A percentile compares a stretch with the other conserved stretches of the same genome.
These are phyloP conservation scores for Russula sp. DNA, from an alignment of 768 basidiomycete genomes.

Conservation along the genomic window DNA sequence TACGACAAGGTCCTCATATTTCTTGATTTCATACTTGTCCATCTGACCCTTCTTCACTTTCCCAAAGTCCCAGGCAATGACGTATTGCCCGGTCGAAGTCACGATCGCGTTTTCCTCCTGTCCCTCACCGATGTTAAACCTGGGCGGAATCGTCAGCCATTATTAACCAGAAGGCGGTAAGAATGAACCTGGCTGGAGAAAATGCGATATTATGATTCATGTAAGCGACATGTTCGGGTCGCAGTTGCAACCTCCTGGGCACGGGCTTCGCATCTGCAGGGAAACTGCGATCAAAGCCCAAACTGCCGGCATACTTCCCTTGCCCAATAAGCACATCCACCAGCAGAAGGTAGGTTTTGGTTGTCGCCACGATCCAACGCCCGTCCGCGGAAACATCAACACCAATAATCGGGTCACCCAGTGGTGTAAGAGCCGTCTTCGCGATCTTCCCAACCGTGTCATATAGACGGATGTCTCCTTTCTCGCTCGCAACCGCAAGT, in stretches of 20 bases:
- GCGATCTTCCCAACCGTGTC: slow-evolving; percentile 98
- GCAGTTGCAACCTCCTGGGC: slow-evolving; percentile 82
- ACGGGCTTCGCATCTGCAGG: slow-evolving; percentile 92
- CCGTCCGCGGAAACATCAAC: slow-evolving; percentile 94
- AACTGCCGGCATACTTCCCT: slow-evolving; percentile 73
- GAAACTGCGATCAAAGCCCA: slow-evolving; percentile 94
- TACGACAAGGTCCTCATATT: slow-evolving; percentile 91
- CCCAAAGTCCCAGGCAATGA: slow-evolving; percentile 96
- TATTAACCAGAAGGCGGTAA: slow-evolving; percentile 7
- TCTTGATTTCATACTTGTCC: slow-evolving; percentile 95
- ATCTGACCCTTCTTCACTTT: slow-evolving; percentile 91
- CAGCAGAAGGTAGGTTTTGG: slow-evolving; percentile 87
- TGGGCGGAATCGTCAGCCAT: slow-evolving; percentile 36
- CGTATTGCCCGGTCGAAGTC: slow-evolving; percentile 87
- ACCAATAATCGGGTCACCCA: slow-evolving; percentile 93
- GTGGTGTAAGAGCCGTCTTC: slow-evolving; percentile 92
- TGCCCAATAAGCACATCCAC: slow-evolving; percentile 95
- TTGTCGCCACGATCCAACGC: slow-evolving; percentile 93
- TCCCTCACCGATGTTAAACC: slow-evolving; percentile 89
- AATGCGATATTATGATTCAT: slow-evolving; percentile 87
- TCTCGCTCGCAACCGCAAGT: slow-evolving; percentile 91
- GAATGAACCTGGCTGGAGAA: slow-evolving; percentile 81
- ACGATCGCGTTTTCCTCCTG: slow-evolving; percentile 93
- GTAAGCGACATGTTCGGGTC: slow-evolving; percentile 88
- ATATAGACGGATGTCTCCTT: slow-evolving; percentile 94